Percentiles rank a stretch among this genome's conserved stretches.
phyloP scores from a whole-genome alignment of 2,329 filamentous ascomycete species.

The Sporothrix phasma region DNA sequence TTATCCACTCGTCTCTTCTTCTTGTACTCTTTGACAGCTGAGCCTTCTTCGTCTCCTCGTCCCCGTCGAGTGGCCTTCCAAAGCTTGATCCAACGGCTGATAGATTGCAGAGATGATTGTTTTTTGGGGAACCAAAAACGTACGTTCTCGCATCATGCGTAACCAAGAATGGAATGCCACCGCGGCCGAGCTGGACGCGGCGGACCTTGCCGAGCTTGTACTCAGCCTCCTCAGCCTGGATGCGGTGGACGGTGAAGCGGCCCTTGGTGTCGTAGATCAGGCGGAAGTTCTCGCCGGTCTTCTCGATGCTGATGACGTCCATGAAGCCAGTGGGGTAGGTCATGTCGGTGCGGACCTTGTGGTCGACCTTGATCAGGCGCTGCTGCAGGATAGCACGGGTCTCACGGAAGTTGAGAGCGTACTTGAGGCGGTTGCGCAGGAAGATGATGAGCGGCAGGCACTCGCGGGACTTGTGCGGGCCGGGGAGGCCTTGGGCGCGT shows the following conservation, averaged over 20 bases:
- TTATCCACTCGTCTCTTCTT: background rate
- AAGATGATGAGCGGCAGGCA: slow-evolving; percentile 99
- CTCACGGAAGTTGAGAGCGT: slow-evolving; percentile 98
- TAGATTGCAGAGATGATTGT: slow-evolving; percentile 60
- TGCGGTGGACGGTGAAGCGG: slow-evolving; percentile 99
- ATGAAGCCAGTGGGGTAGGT: slow-evolving; percentile 98
- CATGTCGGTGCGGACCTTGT: slow-evolving; percentile 97
- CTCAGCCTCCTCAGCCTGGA: slow-evolving; percentile 95
- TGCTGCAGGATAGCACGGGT: slow-evolving; percentile 98
- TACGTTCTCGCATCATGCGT: slow-evolving; percentile 99
- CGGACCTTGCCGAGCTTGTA: slow-evolving; percentile 99
- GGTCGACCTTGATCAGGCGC: slow-evolving; percentile 98
- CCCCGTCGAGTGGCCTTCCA: slow-evolving; percentile 46
- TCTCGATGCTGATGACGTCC: slow-evolving; percentile 99
- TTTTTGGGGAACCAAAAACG: slow-evolving; percentile 53
- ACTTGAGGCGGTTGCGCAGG: slow-evolving; percentile 95
- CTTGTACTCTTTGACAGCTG: background rate
- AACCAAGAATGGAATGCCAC: slow-evolving; percentile 99
- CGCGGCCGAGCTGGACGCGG: slow-evolving; percentile 97
- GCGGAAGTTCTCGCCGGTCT: slow-evolving; percentile 99
- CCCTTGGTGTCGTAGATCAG: slow-evolving; percentile 99
- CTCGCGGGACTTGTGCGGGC: slow-evolving; percentile 99
- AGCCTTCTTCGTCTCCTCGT: slow-evolving; percentile 15
- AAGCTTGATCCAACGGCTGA: slow-evolving; percentile 99
- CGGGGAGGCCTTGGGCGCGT: slow-evolving; percentile 62